Conservation (phyloP, 176 grass and related monocot species). For the Eragrostis nindensis region DNA sequence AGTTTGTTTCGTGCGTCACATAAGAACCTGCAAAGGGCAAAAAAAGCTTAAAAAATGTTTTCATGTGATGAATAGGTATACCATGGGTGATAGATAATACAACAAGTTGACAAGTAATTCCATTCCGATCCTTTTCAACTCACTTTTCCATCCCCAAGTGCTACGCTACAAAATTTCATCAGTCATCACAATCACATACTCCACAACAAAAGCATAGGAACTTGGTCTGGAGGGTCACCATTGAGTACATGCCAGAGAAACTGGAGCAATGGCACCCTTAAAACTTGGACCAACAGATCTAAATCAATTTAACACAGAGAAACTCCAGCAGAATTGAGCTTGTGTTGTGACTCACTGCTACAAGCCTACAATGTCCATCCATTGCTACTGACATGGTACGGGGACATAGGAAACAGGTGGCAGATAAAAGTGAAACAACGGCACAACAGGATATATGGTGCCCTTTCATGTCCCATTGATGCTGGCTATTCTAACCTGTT, state of each 20-base stretch:
- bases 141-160: not conserved
- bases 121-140: not conserved
- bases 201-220: not conserved
- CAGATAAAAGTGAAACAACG: not conserved
- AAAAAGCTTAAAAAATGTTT: slow-evolving; percentile 22
- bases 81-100: not conserved
- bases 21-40: slow-evolving; percentile 55
- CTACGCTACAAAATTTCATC: not conserved
- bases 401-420: not conserved
- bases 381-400: not conserved
- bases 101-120: slow-evolving; percentile 8
- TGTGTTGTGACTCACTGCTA: not conserved
- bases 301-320: slow-evolving; percentile 17
- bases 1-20: slow-evolving; percentile 85
- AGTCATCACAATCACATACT: not conserved
- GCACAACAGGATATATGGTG: not conserved
- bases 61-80: not conserved
- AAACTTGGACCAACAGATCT: not conserved
- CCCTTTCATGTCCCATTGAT: not conserved
- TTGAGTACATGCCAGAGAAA: slow-evolving; percentile 10
- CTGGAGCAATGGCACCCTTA: not conserved
- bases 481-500: not conserved
- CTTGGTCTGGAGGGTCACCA: not conserved
- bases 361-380: not conserved
- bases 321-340: not conserved